phyloP scores from a whole-genome alignment of 305 asterid species.

The Withania somnifera region DNA sequence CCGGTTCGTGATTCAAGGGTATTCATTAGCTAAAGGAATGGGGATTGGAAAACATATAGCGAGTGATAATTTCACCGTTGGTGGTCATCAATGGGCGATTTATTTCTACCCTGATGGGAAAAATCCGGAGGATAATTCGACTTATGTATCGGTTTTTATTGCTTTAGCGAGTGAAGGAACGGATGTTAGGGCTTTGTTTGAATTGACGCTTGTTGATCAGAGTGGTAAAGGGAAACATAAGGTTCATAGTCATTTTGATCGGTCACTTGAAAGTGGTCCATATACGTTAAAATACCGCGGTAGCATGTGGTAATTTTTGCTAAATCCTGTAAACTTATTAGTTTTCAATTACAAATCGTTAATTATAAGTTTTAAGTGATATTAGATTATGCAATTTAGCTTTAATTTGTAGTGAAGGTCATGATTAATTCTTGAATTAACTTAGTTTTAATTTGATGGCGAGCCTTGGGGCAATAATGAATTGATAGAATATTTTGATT shows the following conservation, averaged over 20 bases:
- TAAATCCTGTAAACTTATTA: background rate
- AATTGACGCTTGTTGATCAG: conserved; percentile 15
- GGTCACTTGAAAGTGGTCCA: conserved; percentile 11
- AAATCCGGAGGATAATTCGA: conserved; percentile 82
- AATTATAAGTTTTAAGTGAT: no score
- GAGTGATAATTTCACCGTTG: conserved; percentile 87
- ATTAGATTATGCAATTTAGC: no score
- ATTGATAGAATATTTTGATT: no score
- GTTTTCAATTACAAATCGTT: no score
- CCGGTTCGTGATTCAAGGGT: conserved; percentile 77
- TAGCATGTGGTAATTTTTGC: conserved; percentile 13
- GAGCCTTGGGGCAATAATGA: no score
- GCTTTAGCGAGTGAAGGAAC: conserved; percentile 96
- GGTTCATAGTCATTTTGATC: conserved; percentile 17
- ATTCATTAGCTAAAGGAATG: conserved; percentile 90
- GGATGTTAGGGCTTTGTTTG: conserved; percentile 74
- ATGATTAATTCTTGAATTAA: no score
- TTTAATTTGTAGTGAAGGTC: no score
- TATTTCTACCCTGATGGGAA: conserved; percentile 95
- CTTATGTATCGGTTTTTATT: conserved; percentile 81
- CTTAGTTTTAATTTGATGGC: no score
- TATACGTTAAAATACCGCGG: conserved; percentile 16
- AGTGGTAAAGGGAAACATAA: conserved; percentile 14
- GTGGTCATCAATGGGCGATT: conserved; percentile 95
- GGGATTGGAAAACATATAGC: conserved; percentile 94